A percentile compares a stretch with the other conserved stretches of the same genome.
phyloP scores from a whole-genome alignment of 305 asterid genomes.

The Fraxinus xanthoxyloides region DNA sequence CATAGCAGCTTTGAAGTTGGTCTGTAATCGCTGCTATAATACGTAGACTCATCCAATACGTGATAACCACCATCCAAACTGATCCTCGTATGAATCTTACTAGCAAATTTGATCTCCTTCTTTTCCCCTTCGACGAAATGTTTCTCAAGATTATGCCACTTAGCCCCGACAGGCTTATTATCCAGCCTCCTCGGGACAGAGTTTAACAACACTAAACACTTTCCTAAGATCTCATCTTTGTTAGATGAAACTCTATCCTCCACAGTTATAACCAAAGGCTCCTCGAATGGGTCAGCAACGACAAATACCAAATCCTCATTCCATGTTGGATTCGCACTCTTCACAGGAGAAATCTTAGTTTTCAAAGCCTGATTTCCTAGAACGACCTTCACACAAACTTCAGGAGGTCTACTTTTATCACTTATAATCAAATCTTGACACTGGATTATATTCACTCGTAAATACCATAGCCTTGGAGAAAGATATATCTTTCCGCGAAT shows the following conservation, averaged over 20 bases:
- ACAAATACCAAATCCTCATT: slow-evolving; percentile 76
- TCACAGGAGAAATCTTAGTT: slow-evolving; percentile 39
- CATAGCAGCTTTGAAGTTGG: slow-evolving; percentile 66
- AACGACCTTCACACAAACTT: slow-evolving; percentile 50
- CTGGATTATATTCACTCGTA: slow-evolving; percentile 67
- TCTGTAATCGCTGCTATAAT: slow-evolving; percentile 66
- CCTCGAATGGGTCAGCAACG: slow-evolving; percentile 78
- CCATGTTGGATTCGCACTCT: slow-evolving; percentile 62
- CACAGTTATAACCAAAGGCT: slow-evolving; percentile 53
- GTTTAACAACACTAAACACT: slow-evolving; percentile 35
- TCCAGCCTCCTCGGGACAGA: slow-evolving; percentile 49
- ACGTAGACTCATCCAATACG: slow-evolving; percentile 72
- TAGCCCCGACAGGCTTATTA: slow-evolving; percentile 56
- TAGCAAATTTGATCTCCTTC: slow-evolving; percentile 58
- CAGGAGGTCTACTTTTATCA: slow-evolving; percentile 53
- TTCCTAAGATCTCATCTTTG: slow-evolving; percentile 54
- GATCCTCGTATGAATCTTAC: slow-evolving; percentile 73
- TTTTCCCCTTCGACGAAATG: slow-evolving; percentile 51
- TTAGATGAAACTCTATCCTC: slow-evolving; percentile 45
- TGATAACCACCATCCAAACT: slow-evolving; percentile 85
- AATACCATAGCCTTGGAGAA: slow-evolving; percentile 79
- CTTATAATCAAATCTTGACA: slow-evolving; percentile 66
- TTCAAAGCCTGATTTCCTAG: slow-evolving; percentile 52
- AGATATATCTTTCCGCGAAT: slow-evolving; percentile 77
- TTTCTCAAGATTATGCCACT: slow-evolving; percentile 77